Conservation (phyloP, 1,139 yeast species). For the Candida mesenterica region DNA sequence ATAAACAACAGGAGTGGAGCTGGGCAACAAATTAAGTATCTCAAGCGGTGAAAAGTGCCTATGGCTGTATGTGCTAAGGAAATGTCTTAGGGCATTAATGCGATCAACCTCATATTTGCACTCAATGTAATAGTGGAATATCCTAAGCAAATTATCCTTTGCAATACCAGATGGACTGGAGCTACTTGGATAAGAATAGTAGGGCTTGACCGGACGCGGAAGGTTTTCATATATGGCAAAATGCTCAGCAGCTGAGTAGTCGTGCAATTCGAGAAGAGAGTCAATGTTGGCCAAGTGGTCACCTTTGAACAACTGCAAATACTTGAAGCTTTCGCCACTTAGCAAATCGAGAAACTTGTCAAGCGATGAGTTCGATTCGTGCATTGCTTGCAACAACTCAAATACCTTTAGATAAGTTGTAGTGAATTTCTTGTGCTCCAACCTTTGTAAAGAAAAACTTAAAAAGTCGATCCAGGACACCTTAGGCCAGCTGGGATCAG, state of each 20-base stretch:
- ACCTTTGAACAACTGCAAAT: constrained; percentile 10
- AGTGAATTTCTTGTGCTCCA: constrained; percentile 30
- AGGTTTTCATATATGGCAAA: constrained; percentile 23
- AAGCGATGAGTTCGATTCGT: background rate
- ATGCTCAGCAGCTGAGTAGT: constrained; percentile 37
- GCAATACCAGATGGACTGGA: constrained; percentile 1
- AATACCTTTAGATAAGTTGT: constrained; percentile 32
- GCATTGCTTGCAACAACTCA: constrained; percentile 22
- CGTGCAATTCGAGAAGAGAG: constrained; percentile 18
- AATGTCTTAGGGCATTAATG: constrained; percentile 29
- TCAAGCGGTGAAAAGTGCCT: constrained; percentile 23
- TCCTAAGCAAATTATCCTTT: constrained; percentile 13
- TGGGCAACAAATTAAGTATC: constrained; percentile 31
- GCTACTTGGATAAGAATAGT: constrained; percentile 13
- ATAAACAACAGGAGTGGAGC: constrained; percentile 30
- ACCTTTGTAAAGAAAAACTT: constrained; percentile 21
- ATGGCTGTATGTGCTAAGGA: constrained; percentile 25
- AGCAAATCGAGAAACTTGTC: background rate
- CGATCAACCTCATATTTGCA: constrained; percentile 12
- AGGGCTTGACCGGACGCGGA: constrained; percentile 22
- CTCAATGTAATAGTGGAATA: constrained; percentile 25
- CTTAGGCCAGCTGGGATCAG: constrained; percentile 36
- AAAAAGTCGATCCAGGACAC: constrained; percentile 39
- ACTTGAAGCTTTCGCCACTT: constrained; percentile 10
- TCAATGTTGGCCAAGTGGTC: constrained; percentile 5